Conservation (phyloP, 495 filamentous ascomycete genomes). For the Gamarada debralockiae region DNA sequence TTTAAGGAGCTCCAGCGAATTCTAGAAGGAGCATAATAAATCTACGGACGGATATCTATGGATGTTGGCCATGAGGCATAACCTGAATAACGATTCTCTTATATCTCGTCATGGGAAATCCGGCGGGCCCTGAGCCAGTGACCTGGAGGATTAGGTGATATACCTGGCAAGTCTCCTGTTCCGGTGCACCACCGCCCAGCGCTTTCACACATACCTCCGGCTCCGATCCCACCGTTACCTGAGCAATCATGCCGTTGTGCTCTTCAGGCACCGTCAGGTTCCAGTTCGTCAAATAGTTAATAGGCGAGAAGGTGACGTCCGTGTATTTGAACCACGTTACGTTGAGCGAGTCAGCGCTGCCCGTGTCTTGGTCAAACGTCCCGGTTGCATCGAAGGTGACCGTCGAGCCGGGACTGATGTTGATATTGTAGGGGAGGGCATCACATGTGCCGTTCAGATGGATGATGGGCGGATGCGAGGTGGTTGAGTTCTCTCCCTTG, state of each 20-base stretch:
- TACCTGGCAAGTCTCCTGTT: conserved; percentile 1
- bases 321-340: background rate
- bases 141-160: background rate
- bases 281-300: background rate
- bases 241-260: conserved; percentile 24
- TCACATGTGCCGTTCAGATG: background rate
- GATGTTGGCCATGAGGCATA: no score
- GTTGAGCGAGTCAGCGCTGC: background rate
- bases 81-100: background rate
- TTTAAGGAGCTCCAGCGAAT: no score
- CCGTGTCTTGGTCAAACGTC: background rate
- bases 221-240: conserved; percentile 31
- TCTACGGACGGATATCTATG: no score
- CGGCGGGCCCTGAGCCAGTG: background rate
- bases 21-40: no score
- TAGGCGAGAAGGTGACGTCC: background rate
- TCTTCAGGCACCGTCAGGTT: background rate
- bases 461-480: conserved; percentile 31
- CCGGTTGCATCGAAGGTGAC: background rate
- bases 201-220: conserved; percentile 28
- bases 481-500: conserved; percentile 20
- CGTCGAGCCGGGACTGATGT: background rate
- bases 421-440: background rate
- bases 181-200: no score
- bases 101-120: background rate